A percentile compares a stretch with the other conserved stretches of the same genome.
phyloP scores from a whole-genome alignment of 2,329 filamentous ascomycete species.

The Nakataea oryzae region DNA sequence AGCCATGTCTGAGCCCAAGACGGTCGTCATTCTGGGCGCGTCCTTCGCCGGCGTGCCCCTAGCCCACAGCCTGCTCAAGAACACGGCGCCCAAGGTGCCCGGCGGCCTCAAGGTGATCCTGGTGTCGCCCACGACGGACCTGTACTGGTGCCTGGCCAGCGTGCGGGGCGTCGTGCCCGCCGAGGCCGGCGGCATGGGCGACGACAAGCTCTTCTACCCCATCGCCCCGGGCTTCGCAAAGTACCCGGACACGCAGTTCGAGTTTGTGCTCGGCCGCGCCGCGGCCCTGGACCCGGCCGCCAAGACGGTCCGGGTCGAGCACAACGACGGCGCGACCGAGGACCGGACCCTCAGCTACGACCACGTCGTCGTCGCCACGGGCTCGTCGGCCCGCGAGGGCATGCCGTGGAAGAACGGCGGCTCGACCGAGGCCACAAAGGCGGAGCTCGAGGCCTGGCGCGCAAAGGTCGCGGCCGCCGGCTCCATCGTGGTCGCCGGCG shows the following conservation, averaged over 20 bases:
- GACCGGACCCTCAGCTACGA: conserved; percentile 34
- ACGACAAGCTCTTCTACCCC: conserved; percentile 28
- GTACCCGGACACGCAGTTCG: conserved; percentile 33
- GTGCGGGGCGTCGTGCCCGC: conserved; percentile 15
- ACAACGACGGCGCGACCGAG: conserved; percentile 12
- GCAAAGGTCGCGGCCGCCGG: conserved; percentile 28
- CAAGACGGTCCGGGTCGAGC: conserved; percentile 30
- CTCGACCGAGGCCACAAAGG: conserved; percentile 29
- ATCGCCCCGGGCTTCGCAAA: conserved; percentile 36
- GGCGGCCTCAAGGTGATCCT: conserved; percentile 19
- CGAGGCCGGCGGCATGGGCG: conserved; percentile 4
- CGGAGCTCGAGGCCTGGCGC: conserved; percentile 24
- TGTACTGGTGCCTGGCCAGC: conserved; percentile 14
- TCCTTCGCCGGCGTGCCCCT: conserved; percentile 33
- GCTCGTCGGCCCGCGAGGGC: conserved; percentile 27
- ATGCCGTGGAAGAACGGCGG: conserved; percentile 38
- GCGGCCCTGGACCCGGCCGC: conserved; percentile 26
- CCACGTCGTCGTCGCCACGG: conserved; percentile 44
- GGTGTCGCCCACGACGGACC: conserved; percentile 15
- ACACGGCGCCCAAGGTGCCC: conserved; percentile 23
- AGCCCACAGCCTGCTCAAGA: conserved; percentile 39
- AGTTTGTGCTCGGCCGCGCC: conserved; percentile 40
- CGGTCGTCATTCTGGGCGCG: conserved; percentile 39
- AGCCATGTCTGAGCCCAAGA: conserved; percentile 6
- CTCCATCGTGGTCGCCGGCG: conserved; percentile 40